These are phyloP conservation scores for Voacanga thouarsii DNA, from an alignment of 257 asterid genomes.

Conservation along the genomic window DNA sequence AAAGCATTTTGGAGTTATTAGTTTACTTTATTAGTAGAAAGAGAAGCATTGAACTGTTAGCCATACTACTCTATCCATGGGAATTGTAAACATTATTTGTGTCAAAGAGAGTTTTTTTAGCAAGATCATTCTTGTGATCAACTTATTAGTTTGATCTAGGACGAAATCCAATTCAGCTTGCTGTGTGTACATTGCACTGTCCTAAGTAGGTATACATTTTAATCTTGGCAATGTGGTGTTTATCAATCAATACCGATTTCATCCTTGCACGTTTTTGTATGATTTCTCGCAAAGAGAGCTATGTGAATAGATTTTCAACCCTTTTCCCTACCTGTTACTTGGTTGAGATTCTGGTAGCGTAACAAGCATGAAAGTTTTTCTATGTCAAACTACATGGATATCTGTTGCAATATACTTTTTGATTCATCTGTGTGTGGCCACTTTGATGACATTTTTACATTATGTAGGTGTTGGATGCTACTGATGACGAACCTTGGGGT, in stretches of 20 bases:
- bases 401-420: not conserved
- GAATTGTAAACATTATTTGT: not conserved
- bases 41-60: not conserved
- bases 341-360: not conserved
- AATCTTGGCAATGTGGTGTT: not conserved
- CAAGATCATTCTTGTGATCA: not conserved
- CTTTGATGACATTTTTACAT: conserved; percentile 17
- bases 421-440: conserved; percentile 2
- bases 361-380: not conserved
- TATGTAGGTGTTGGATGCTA: conserved; percentile 84
- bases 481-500: conserved; percentile 98
- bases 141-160: not conserved
- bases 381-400: not conserved
- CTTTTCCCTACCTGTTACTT: not conserved
- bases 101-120: not conserved
- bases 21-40: not conserved
- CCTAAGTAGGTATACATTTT: not conserved
- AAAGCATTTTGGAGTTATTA: not conserved
- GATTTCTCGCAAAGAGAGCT: not conserved
- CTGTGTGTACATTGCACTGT: not conserved
- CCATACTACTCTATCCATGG: not conserved
- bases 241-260: not conserved
- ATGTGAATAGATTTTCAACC: not conserved
- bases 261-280: not conserved
- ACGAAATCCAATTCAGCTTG: not conserved